These are phyloP conservation scores for Podochytrium sp. DNA, from an alignment of 192 early-diverging fungal genomes.

Conservation along the genomic window DNA sequence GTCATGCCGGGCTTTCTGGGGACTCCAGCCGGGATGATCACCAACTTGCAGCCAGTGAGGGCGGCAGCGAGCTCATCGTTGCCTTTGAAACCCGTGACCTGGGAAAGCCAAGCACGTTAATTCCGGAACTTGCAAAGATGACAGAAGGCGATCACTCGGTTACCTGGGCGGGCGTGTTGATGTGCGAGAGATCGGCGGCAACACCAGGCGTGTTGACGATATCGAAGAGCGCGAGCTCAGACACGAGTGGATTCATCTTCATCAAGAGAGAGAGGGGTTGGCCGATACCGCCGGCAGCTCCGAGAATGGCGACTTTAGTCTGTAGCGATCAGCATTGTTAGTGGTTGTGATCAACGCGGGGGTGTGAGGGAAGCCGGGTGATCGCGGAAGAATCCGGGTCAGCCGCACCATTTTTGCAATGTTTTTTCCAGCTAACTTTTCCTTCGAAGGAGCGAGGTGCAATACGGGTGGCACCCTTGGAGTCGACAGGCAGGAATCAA, in stretches of 20 bases:
- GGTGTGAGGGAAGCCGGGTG: neutral
- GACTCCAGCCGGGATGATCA: slow-evolving; percentile 95
- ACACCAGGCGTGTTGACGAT: slow-evolving; percentile 98
- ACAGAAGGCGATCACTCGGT: neutral
- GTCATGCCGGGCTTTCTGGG: slow-evolving; percentile 99
- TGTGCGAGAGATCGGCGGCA: slow-evolving; percentile 93
- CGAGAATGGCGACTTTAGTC: slow-evolving; percentile 58
- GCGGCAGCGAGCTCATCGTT: slow-evolving; percentile 69
- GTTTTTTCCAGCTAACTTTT: slow-evolving; percentile 2
- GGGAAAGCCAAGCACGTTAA: neutral
- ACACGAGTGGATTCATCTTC: slow-evolving; percentile 85
- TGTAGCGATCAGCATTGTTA: neutral
- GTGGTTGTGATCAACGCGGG: neutral
- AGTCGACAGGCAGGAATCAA: too few relatives aligned
- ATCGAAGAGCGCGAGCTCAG: slow-evolving; percentile 90
- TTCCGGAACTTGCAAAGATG: too few relatives aligned
- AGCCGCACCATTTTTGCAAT: slow-evolving; percentile 9
- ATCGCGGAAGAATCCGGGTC: neutral
- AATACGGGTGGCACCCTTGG: too few relatives aligned
- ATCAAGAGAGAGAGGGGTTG: slow-evolving; percentile 94
- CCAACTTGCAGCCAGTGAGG: slow-evolving; percentile 68
- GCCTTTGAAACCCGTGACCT: slow-evolving; percentile 72
- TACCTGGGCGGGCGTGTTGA: slow-evolving; percentile 78
- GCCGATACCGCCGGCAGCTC: slow-evolving; percentile 92
- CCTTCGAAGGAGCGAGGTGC: too few relatives aligned